phyloP scores from a whole-genome alignment of 2,329 filamentous ascomycete genomes.

The Scorias spongiosa region DNA sequence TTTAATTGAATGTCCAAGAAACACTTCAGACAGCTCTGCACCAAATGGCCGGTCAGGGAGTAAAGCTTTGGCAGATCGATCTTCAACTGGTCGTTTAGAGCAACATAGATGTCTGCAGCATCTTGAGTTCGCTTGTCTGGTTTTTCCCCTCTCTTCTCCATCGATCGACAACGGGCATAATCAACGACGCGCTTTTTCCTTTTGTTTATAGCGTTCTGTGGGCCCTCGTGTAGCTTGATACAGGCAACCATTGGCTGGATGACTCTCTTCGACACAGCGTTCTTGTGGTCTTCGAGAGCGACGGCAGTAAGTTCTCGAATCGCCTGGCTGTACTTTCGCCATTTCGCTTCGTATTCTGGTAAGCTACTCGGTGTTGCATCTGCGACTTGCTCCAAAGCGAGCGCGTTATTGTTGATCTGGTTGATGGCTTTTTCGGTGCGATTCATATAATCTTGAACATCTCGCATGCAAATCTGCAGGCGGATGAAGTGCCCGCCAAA shows the following conservation, averaged over 20 bases:
- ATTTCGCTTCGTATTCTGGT: constrained; percentile 82
- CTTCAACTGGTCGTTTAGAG: constrained; percentile 84
- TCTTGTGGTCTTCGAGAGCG: constrained; percentile 64
- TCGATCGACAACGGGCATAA: constrained; percentile 65
- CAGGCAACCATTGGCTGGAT: constrained; percentile 70
- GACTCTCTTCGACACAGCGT: constrained; percentile 61
- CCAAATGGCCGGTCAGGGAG: constrained; percentile 62
- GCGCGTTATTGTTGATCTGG: constrained; percentile 65
- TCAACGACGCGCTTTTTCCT: constrained; percentile 83
- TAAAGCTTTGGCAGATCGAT: constrained; percentile 82
- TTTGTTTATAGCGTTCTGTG: constrained; percentile 83
- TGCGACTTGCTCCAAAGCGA: constrained; percentile 71
- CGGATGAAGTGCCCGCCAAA: constrained; percentile 88
- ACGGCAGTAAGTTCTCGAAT: constrained; percentile 75
- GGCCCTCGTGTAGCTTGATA: constrained; percentile 67
- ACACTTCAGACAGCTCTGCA: constrained; percentile 67
- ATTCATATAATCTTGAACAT: constrained; percentile 86
- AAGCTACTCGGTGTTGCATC: constrained; percentile 52
- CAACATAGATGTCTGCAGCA: constrained; percentile 75
- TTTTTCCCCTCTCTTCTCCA: constrained; percentile 69
- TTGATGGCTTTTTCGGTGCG: constrained; percentile 66
- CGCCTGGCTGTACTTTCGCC: constrained; percentile 77
- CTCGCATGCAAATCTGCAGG: constrained; percentile 78
- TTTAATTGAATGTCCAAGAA: constrained; percentile 70
- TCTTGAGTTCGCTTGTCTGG: constrained; percentile 74